phyloP scores from a whole-genome alignment of 108 stramenopile genomes.

The Skeletonema grethae region DNA sequence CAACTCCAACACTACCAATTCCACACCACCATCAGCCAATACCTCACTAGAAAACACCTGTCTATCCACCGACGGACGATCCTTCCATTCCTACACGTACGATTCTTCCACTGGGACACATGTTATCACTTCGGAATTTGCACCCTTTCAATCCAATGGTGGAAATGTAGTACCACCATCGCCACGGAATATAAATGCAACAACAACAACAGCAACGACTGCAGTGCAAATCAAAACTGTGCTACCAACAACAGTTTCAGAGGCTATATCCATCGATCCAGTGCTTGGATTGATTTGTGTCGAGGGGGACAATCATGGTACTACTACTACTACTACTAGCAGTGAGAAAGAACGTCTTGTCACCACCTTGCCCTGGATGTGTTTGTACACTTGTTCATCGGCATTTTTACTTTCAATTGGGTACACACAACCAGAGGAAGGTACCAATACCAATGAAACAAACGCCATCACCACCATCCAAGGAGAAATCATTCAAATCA shows the following conservation, averaged over 20 bases:
- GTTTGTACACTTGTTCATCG: conserved; percentile 66
- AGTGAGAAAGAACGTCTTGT: conserved; percentile 1
- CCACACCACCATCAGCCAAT: neutral
- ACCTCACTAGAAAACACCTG: conserved; percentile 39
- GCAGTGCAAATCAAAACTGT: conserved; percentile 27
- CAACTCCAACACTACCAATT: neutral
- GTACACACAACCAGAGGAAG: conserved; percentile 21
- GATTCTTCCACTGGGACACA: conserved; percentile 7
- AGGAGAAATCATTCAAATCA: conserved; percentile 37
- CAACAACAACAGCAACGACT: neutral
- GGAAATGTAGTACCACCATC: conserved; percentile 9
- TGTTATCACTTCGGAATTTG: conserved; percentile 56
- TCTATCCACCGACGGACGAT: conserved; percentile 61
- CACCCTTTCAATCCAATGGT: conserved; percentile 52
- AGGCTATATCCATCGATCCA: conserved; percentile 56
- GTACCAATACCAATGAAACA: neutral
- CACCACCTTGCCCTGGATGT: conserved; percentile 55
- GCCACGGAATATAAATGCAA: neutral
- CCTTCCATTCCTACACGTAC: conserved; percentile 56
- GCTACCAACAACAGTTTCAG: conserved; percentile 44
- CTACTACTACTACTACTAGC: too few species aligned
- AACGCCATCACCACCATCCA: conserved; percentile 14
- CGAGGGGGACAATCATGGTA: conserved; percentile 36
- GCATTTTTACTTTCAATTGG: conserved; percentile 65
- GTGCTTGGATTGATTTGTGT: conserved; percentile 67